Conservation (phyloP, 140 eudicot species). For the Bidens hawaiensis region DNA sequence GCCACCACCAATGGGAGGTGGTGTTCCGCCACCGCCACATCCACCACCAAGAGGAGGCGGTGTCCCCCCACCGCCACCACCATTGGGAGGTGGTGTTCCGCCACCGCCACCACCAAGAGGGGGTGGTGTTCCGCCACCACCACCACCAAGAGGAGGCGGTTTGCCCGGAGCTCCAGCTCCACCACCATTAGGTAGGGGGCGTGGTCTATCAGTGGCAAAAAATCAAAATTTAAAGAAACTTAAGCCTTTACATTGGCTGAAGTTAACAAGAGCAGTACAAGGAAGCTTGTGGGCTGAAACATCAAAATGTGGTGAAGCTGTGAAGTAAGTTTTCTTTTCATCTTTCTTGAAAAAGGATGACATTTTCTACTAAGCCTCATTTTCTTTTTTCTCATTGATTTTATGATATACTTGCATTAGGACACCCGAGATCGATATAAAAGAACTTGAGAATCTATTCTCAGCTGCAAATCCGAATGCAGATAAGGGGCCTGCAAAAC, state of each 20-base stretch:
- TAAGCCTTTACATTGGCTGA: conserved; percentile 97
- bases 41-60: no score
- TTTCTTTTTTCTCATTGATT: conserved; percentile 4
- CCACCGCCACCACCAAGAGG: conserved; percentile 39
- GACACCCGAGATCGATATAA: conserved; percentile 87
- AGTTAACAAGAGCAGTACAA: conserved; percentile 87
- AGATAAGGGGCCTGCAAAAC: conserved; percentile 47
- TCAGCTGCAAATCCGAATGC: conserved; percentile 66
- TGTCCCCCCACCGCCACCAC: conserved; percentile 52
- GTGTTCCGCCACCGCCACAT: conserved; percentile 1
- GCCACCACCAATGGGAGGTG: conserved; percentile 25
- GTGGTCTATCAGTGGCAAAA: conserved; percentile 21
- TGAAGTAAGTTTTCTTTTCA: conserved; percentile 40
- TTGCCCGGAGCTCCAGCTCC: conserved; percentile 60
- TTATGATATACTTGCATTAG: conserved; percentile 33
- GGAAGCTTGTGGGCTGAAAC: conserved; percentile 99
- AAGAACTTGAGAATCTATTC: conserved; percentile 88
- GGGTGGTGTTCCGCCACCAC: conserved; percentile 34
- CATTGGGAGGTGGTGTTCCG: conserved; percentile 24
- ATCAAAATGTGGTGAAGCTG: conserved; percentile 71
- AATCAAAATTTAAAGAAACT: conserved; percentile 52
- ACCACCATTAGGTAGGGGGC: conserved; percentile 38
- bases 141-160: conserved; percentile 25
- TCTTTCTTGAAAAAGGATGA: background rate
- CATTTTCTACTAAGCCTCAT: background rate